These are phyloP conservation scores for Phytophthora quininea DNA, from an alignment of 352 stramenopile genomes.

Conservation along the genomic window DNA sequence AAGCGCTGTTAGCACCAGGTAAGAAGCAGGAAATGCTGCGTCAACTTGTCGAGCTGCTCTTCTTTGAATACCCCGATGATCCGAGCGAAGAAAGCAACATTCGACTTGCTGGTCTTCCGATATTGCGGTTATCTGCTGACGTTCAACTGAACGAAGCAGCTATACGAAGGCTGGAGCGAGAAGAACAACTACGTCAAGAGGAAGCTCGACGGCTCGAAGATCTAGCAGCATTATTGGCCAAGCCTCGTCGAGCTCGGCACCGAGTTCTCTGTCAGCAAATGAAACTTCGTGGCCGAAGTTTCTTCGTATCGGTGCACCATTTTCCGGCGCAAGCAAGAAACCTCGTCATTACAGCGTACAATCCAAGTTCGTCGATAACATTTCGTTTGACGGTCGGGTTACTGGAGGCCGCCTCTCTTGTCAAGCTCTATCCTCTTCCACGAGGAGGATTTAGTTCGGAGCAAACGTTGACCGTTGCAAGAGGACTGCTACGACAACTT, in stretches of 20 bases:
- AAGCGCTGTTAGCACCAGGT: constrained; percentile 51
- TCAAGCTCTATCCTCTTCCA: constrained; percentile 41
- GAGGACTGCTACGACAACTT: constrained; percentile 41
- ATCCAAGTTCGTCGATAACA: constrained; percentile 45
- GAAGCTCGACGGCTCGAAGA: constrained; percentile 55
- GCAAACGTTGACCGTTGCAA: constrained; percentile 52
- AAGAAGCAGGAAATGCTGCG: constrained; percentile 59
- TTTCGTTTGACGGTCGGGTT: constrained; percentile 50
- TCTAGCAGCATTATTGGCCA: constrained; percentile 47
- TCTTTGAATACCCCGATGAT: constrained; percentile 56
- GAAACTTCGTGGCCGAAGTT: constrained; percentile 41
- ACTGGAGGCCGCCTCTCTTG: constrained; percentile 45
- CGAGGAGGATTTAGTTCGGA: constrained; percentile 50
- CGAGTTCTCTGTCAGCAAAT: constrained; percentile 45
- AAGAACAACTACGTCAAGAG: constrained; percentile 54
- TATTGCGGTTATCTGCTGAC: constrained; percentile 50
- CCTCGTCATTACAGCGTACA: constrained; percentile 57
- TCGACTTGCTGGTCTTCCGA: constrained; percentile 3
- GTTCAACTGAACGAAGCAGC: constrained; percentile 52
- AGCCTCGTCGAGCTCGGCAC: constrained; percentile 52
- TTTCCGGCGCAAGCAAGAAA: constrained; percentile 61
- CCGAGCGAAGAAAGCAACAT: not conserved
- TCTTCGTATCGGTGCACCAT: constrained; percentile 71
- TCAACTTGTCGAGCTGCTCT: constrained; percentile 63
- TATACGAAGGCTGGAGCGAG: constrained; percentile 51